Evolutionary conservation across 352 stramenopile species (phyloP), one percentile per base, ranked within the genome.

Genomic region (Globisporangium barbulae): DNA sequence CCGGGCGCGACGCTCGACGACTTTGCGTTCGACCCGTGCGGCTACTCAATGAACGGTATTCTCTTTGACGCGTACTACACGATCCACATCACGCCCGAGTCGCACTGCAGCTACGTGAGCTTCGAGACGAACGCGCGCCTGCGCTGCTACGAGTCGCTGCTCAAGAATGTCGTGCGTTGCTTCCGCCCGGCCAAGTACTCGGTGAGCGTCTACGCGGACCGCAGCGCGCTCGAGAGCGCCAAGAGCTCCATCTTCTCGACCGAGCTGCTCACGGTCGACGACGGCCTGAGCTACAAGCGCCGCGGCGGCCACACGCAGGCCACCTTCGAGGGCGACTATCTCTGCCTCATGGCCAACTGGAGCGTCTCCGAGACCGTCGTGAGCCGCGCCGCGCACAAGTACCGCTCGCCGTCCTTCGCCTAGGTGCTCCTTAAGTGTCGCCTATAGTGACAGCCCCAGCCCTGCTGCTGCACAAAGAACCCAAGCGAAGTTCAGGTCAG

Each of bases 41-140:
- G 98, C 22, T 97, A 97, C 81, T 97, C 89, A 49, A 99, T 99
- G 97, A 99, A 99, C 87, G 97, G 96, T 63, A 98, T 99, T 67
- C 74, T 98, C 15, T 98, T 98, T 64, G 91, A 97, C 59, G 97
- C 94, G 8, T 99, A 99, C 84, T 98, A 97, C 67, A 99, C 98
- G 50, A 99, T 99, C 70, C 98, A 99, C 81, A 92, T 96, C 70
- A 99, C 98, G 55, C 98, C 98, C 10, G 97, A 99, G 79, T 89
- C 82, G 62, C 85, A 98, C 59, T 99, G 94, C 72, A 97, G 83
- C 76, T 99, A 98, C 77, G 97, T 97, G 49, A 98, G 86, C 73
- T 99, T 99, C 72, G 98, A 99, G 88, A 99, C 97, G 35, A 99
- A 99, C 74, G 83, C 85, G 41, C 81, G 83, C 50, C 72, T 95